These are phyloP conservation scores for Coemansia interrupta DNA, from an alignment of 192 early-diverging fungal species.

Conservation along the genomic window DNA sequence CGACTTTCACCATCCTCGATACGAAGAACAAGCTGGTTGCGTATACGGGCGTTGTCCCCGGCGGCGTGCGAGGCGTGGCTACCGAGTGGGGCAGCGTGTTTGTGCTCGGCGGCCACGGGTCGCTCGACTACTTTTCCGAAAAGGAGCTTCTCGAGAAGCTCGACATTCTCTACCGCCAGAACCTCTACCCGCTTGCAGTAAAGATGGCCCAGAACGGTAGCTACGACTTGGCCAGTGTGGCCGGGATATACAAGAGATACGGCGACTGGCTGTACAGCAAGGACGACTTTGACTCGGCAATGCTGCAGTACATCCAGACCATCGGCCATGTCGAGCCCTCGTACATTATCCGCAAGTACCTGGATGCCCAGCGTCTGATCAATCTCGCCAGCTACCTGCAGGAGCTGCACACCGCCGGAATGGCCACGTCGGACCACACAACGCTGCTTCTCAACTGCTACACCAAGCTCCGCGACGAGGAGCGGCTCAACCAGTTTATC, in stretches of 20 bases:
- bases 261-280: conserved; percentile 92
- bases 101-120: conserved; percentile 63
- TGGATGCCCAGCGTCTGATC: conserved; percentile 90
- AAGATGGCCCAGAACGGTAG: conserved; percentile 78
- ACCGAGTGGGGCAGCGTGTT: conserved; percentile 89
- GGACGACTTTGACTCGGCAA: conserved; percentile 85
- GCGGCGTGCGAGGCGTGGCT: conserved; percentile 66
- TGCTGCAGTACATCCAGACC: conserved; percentile 88
- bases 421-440: conserved; percentile 93
- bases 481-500: conserved; percentile 83
- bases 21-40: conserved; percentile 90
- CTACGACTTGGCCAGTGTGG: conserved; percentile 76
- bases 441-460: conserved; percentile 97
- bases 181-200: conserved; percentile 86
- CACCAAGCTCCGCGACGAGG: conserved; percentile 87
- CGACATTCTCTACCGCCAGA: conserved; percentile 84
- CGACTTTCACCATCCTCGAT: conserved; percentile 72
- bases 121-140: conserved; percentile 68
- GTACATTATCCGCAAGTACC: conserved; percentile 94
- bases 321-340: conserved; percentile 92
- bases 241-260: conserved; percentile 91
- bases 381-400: conserved; percentile 88
- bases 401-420: conserved; percentile 76
- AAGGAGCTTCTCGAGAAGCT: conserved; percentile 83
- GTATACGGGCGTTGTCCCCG: conserved; percentile 72